Conservation (phyloP, 441 rosid genomes). For the Eruca vesicaria region DNA sequence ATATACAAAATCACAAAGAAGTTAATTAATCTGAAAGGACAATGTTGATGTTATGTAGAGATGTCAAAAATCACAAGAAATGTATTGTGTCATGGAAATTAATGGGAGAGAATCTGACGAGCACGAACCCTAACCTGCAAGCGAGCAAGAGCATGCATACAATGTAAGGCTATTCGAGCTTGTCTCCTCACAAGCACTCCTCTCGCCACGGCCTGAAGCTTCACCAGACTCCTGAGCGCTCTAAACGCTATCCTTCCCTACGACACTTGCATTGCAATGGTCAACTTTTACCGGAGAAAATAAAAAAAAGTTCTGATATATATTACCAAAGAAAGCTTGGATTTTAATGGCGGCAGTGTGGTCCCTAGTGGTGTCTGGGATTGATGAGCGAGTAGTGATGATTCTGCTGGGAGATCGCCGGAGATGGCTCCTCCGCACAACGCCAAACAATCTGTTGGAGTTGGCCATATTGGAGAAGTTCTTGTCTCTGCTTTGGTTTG, state of each 20-base stretch:
- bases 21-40: constrained; percentile 11
- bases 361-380: constrained; percentile 18
- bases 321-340: constrained; percentile 71
- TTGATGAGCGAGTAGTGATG: constrained; percentile 26
- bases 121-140: constrained; percentile 75
- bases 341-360: constrained; percentile 56
- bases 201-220: constrained; percentile 74
- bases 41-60: neutral
- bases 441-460: constrained; percentile 43
- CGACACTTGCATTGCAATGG: neutral
- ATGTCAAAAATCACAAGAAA: constrained; percentile 17
- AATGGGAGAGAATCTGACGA: constrained; percentile 61
- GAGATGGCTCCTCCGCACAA: constrained; percentile 38
- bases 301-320: neutral
- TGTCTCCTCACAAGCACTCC: constrained; percentile 66
- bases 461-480: constrained; percentile 42
- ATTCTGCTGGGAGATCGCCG: constrained; percentile 34
- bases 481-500: neutral
- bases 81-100: neutral
- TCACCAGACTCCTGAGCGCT: constrained; percentile 76
- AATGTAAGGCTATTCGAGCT: constrained; percentile 62
- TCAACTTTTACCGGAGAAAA: neutral
- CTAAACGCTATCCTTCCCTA: constrained; percentile 72
- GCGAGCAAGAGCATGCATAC: constrained; percentile 74
- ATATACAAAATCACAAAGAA: constrained; percentile 17